Evolutionary conservation across 371 early-diverging fungal genomes (phyloP), one percentile per base, ranked within the genome.

Genomic region (Mucor circinelloides): DNA sequence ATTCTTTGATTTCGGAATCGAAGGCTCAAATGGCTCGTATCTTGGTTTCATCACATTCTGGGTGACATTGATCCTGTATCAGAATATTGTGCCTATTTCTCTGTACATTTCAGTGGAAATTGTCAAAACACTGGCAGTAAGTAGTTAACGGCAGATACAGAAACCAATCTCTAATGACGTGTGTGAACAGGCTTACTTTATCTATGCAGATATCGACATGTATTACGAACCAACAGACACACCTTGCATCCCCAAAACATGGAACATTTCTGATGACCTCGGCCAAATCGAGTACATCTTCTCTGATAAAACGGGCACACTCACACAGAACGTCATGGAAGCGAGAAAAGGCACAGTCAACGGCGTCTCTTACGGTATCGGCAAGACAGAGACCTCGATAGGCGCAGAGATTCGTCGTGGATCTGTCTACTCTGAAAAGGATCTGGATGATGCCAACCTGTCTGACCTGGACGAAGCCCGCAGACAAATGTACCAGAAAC

Each of bases 91-190:
- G 6, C 99, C 99, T 0, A 93, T 99, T 62, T 97, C 98, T 17
- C 85, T 99, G 31, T 99, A 97, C 74, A 92, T 99, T 56, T 97
- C 94, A 19, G 87, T 99, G 7, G 99, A 99, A 76, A 85, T 95
- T 25, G 95, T 94, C 31, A 95, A 94, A 75, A 89, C 93, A 1
- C 57, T 81, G 46, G 85, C 76, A 19, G 83, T 82, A 77, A 75
- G 81, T 66, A 6, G 79, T 80, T 76, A 65, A 32, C 17, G 3
- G 30, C 30, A 30, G 6, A 2, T 30, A 6, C 30, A 30, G 3
- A 6, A 6, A 30, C 3, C 30, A 30, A 30, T 6, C n/a, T 17
- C 6, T 52, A 28, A 13, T 28, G 12, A 30, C 34, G 0, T 54
- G 15, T 17, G n/a, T 30, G 38, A 70, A 17, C 48, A 80, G 76